Conservation (phyloP, 2,329 filamentous ascomycete species). For the Aspergillus intermedius region DNA sequence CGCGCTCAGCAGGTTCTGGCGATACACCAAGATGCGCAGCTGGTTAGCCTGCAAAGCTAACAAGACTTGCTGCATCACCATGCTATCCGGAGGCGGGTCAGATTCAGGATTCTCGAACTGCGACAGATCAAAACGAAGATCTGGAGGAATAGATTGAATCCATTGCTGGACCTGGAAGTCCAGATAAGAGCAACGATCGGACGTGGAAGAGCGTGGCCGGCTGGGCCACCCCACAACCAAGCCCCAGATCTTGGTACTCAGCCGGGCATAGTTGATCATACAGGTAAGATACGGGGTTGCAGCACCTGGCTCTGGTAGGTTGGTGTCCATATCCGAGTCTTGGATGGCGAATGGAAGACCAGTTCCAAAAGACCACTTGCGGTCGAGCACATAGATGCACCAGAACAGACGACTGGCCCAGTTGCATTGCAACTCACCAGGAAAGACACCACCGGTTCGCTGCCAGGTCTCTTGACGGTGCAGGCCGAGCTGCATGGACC, state of each 20-base stretch:
- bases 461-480: slow-evolving; percentile 41
- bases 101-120: slow-evolving; percentile 11
- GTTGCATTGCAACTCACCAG: slow-evolving; percentile 29
- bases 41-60: slow-evolving; percentile 44
- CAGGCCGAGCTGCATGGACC: slow-evolving; percentile 45
- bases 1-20: slow-evolving; percentile 37
- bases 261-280: slow-evolving; percentile 44
- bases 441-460: slow-evolving; percentile 28
- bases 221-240: slow-evolving; percentile 35
- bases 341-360: slow-evolving; percentile 45
- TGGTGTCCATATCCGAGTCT: slow-evolving; percentile 46
- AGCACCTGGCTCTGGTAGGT: slow-evolving; percentile 39
- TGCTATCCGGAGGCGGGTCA: slow-evolving; percentile 21
- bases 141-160: slow-evolving; percentile 40
- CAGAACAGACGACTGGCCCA: slow-evolving; percentile 41
- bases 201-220: slow-evolving; percentile 24
- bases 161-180: slow-evolving; percentile 42
- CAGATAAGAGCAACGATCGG: slow-evolving; percentile 36
- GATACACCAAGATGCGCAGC: slow-evolving; percentile 40
- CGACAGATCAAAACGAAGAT: slow-evolving; percentile 35
- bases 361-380: slow-evolving; percentile 49
- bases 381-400: slow-evolving; percentile 48
- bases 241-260: slow-evolving; percentile 45
- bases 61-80: slow-evolving; percentile 39
- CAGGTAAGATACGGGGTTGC: slow-evolving; percentile 40